Evolutionary conservation across 108 stramenopile genomes (phyloP), one percentile per base, ranked within the genome.

Genomic region (Stephanodiscus minutulus): DNA sequence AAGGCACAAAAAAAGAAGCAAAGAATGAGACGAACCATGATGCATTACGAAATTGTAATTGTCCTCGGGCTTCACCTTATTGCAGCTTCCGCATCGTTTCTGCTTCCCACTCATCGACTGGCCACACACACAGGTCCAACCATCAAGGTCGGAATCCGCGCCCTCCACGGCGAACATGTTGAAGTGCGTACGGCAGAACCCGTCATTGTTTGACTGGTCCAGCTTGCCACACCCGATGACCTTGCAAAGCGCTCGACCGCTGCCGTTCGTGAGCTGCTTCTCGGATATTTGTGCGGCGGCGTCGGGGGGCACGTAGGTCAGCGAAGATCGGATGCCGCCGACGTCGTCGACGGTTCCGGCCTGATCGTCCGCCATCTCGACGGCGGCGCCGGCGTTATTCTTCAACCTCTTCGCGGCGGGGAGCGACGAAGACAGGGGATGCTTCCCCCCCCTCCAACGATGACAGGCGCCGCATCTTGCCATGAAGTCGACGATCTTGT

Each of bases 181-280:
- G 25, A 25, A 53, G 25, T 53, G 52, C 52, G 25, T 53, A 25
- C 69, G 55, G 13, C 69, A 70, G 48, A 70, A 70, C 13, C 69
- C 69, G 54, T 70, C 69, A 22, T 70, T 60, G 18, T 61, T n/a
- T 3, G 69, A 20, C 29, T 70, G 69, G 36, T 59, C 69, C 28
- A 57, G 24, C 58, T 70, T 70, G 3, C 46, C 57, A 11, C 69
- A 70, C 39, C 57, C 56, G 18, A 70, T 48, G 11, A 70, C 58
- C 36, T 70, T 70, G 56, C 69, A 70, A 0, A 70, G 69, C 31
- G 35, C 27, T 29, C 69, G 55, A 12, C 69, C 69, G 10, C 28
- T 36, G 27, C 59, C 58, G 28, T 70, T 70, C 43, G 15, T 59
- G 39, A 52, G 54, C 0, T 28, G 24, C 10, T 13, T 27, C 36